Evolutionary conservation across 2,329 filamentous ascomycete genomes (phyloP).

Genomic region (Nannizzia gypsea): DNA sequence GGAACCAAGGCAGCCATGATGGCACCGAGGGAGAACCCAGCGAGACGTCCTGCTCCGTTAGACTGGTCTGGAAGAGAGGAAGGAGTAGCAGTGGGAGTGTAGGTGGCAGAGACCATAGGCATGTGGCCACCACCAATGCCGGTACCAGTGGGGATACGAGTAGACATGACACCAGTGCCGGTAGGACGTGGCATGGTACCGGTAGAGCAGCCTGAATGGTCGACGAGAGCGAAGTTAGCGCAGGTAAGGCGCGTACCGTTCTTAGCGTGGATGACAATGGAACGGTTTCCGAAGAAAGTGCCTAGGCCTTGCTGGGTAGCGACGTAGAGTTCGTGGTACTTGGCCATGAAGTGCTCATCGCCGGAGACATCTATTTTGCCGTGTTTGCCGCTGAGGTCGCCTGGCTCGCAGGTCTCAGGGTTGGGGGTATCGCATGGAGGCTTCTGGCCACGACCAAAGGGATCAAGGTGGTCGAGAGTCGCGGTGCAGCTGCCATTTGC

Average conservation of each 20-base stretch:
- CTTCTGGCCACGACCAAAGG: conserved; percentile 52
- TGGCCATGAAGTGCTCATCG: conserved; percentile 19
- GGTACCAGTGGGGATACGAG: not conserved
- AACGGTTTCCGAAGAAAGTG: conserved; percentile 44
- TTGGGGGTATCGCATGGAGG: conserved; percentile 46
- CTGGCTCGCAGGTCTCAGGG: conserved; percentile 59
- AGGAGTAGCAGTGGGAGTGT: not conserved
- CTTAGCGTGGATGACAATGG: conserved; percentile 41
- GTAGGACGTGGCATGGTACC: not conserved
- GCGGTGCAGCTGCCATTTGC: conserved; percentile 57
- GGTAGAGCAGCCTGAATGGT: not conserved
- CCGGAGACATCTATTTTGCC: conserved; percentile 45
- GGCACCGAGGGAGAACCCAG: not conserved
- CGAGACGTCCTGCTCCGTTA: not conserved
- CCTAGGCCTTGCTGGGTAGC: conserved; percentile 31
- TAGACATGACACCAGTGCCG: not conserved
- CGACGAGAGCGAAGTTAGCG: conserved; percentile 40
- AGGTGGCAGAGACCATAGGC: not conserved
- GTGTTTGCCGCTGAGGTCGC: conserved; percentile 65
- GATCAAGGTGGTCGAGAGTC: conserved; percentile 59
- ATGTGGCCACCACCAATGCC: not conserved
- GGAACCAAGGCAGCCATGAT: not conserved
- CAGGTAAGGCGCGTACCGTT: conserved; percentile 45
- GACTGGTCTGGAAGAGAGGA: not conserved
- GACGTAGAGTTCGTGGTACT: conserved; percentile 40